Conservation (phyloP, 2,329 filamentous ascomycete species). For the Trichophyton mentagrophytes region DNA sequence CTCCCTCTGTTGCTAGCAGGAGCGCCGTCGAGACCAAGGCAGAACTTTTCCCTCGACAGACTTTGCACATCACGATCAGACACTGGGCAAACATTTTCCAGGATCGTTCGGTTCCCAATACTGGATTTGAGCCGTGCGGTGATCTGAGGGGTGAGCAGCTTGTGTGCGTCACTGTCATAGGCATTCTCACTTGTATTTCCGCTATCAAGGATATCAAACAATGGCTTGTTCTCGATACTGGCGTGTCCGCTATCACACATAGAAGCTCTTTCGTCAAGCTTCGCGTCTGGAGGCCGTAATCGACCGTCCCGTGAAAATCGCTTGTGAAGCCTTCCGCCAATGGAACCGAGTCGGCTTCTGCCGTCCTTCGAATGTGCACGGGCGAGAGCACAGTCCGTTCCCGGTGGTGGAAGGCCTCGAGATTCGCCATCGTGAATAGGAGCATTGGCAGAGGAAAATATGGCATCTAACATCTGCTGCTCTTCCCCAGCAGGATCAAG, state of each 20-base stretch:
- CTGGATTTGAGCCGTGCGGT: slow-evolving; percentile 12
- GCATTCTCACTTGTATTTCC: slow-evolving; percentile 28
- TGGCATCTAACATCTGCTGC: slow-evolving; percentile 2
- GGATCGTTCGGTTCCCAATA: background rate
- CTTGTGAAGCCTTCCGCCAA: slow-evolving; percentile 22
- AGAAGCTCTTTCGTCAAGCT: slow-evolving; percentile 7
- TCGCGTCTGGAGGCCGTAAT: slow-evolving; percentile 10
- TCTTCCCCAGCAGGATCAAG: background rate
- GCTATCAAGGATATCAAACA: slow-evolving; percentile 17
- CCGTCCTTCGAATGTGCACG: background rate
- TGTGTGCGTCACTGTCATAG: slow-evolving; percentile 33
- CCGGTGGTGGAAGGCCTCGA: background rate
- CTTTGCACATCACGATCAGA: background rate
- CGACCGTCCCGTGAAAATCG: slow-evolving; percentile 24
- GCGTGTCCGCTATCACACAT: background rate
- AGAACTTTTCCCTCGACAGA: background rate
- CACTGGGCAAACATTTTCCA: background rate
- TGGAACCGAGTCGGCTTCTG: slow-evolving; percentile 5
- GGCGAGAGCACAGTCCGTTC: background rate
- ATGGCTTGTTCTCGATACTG: slow-evolving; percentile 9
- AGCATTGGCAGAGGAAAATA: background rate
- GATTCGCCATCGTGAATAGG: background rate
- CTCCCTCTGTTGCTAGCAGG: background rate
- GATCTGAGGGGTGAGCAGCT: slow-evolving; percentile 24
- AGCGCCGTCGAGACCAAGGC: background rate